Evolutionary conservation across 371 early-diverging fungal genomes (phyloP).

Genomic region (Capillidium heterosporum): DNA sequence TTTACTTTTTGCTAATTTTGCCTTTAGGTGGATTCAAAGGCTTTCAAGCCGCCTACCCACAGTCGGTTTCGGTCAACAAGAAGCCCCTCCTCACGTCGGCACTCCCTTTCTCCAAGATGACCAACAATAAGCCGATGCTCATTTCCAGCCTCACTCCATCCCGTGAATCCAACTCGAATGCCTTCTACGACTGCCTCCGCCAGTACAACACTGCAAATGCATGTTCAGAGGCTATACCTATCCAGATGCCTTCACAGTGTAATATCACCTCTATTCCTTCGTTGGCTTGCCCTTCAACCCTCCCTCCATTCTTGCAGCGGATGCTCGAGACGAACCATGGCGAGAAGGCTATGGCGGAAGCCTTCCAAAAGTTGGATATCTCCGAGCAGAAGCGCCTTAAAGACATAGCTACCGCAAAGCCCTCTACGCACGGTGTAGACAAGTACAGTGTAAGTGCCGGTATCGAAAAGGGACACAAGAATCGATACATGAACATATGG

Average conservation of each 20-base stretch:
- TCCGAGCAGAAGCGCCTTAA: constrained; percentile 39
- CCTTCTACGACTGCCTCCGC: neutral
- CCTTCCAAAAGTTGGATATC: constrained; percentile 27
- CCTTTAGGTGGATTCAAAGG: constrained; percentile 4
- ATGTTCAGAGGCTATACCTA: neutral
- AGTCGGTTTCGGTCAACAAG: neutral
- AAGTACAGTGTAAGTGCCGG: constrained; percentile 38
- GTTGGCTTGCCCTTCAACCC: neutral
- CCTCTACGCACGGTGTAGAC: too few relatives aligned
- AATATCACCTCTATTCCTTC: neutral
- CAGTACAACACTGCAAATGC: constrained; percentile 4
- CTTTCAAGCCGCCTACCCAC: neutral
- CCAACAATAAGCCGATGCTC: too few relatives aligned
- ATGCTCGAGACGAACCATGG: constrained; percentile 1
- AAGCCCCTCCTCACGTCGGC: too few relatives aligned
- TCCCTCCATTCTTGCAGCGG: constrained; percentile 1
- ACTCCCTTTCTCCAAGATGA: too few relatives aligned
- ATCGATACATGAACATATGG: constrained; percentile 64
- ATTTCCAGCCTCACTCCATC: neutral
- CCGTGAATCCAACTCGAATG: neutral
- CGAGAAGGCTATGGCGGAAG: constrained; percentile 2
- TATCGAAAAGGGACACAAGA: constrained; percentile 41
- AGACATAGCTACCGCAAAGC: constrained; percentile 21
- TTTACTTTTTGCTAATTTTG: neutral
- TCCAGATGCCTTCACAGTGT: neutral